phyloP scores from a whole-genome alignment of 2,329 filamentous ascomycete species.

The Sphaerulina vaccinii region DNA sequence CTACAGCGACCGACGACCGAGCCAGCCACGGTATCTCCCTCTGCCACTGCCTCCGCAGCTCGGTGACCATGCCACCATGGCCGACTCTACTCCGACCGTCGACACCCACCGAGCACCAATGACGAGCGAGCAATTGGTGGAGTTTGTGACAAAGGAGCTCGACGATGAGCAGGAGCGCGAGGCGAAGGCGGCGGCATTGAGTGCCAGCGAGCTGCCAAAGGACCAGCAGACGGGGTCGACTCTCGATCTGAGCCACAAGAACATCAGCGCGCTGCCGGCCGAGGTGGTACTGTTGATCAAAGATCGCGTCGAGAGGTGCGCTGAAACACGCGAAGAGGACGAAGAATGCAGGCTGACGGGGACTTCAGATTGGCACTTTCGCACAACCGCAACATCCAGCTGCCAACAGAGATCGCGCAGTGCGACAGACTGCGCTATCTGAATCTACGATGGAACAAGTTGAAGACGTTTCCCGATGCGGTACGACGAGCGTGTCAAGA shows the following conservation, averaged over 20 bases:
- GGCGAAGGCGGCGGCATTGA: conserved; percentile 30
- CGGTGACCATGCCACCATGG: conserved; percentile 27
- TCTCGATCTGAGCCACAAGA: conserved; percentile 73
- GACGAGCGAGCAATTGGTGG: conserved; percentile 31
- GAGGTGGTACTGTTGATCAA: conserved; percentile 75
- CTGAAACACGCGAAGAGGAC: conserved; percentile 1
- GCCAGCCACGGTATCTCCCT: conserved; percentile 11
- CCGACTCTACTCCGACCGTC: conserved; percentile 22
- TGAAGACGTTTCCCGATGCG: conserved; percentile 64
- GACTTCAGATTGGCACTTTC: conserved; percentile 70
- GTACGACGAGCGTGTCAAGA: conserved; percentile 47
- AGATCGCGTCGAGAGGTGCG: conserved; percentile 68
- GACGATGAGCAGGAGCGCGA: conserved; percentile 36
- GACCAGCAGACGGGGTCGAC: conserved; percentile 62
- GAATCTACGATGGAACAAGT: conserved; percentile 74
- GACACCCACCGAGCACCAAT: conserved; percentile 27
- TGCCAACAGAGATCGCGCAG: conserved; percentile 70
- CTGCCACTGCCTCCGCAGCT: conserved; percentile 1
- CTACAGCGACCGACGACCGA: not conserved
- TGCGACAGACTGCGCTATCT: conserved; percentile 76
- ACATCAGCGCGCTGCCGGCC: conserved; percentile 68
- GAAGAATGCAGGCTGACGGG: conserved; percentile 25
- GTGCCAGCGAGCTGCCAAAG: conserved; percentile 27
- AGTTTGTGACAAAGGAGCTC: conserved; percentile 35
- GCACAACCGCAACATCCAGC: conserved; percentile 71